These are phyloP conservation scores for Macrolepiota fuliginosa DNA, from an alignment of 768 basidiomycete species.

Conservation along the genomic window DNA sequence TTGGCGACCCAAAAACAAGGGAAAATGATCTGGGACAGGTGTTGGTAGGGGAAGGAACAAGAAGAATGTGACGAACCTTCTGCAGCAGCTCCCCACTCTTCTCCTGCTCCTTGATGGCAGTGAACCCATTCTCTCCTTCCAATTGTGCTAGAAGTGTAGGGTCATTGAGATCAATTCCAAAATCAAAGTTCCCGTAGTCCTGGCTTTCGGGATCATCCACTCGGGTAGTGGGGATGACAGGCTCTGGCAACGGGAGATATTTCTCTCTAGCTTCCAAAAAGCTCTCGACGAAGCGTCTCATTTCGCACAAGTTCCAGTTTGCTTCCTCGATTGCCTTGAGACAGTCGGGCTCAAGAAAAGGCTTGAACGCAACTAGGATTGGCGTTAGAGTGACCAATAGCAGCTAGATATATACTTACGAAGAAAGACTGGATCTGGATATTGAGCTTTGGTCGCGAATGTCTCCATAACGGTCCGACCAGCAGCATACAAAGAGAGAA, in stretches of 20 bases:
- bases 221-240: neutral
- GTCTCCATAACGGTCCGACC: slow-evolving; percentile 8
- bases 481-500: slow-evolving; percentile 9
- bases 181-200: slow-evolving; percentile 9
- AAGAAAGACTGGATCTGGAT: slow-evolving; percentile 9
- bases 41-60: neutral
- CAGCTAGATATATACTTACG: neutral
- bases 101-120: slow-evolving; percentile 5
- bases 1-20: slow-evolving; percentile 8
- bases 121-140: neutral
- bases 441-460: slow-evolving; percentile 1
- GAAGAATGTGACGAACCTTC: neutral
- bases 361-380: slow-evolving; percentile 7
- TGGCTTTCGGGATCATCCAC: slow-evolving; percentile 12
- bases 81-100: slow-evolving; percentile 1
- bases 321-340: slow-evolving; percentile 8
- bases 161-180: slow-evolving; percentile 9
- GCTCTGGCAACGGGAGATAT: slow-evolving; percentile 1
- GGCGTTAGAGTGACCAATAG: neutral
- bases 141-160: slow-evolving; percentile 2
- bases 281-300: slow-evolving; percentile 12
- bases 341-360: slow-evolving; percentile 9
- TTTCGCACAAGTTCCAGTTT: slow-evolving; percentile 3
- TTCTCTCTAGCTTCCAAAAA: slow-evolving; percentile 1
- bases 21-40: slow-evolving; percentile 1